Conservation (phyloP, 2,329 filamentous ascomycete genomes). For the Alternaria incomplexa region DNA sequence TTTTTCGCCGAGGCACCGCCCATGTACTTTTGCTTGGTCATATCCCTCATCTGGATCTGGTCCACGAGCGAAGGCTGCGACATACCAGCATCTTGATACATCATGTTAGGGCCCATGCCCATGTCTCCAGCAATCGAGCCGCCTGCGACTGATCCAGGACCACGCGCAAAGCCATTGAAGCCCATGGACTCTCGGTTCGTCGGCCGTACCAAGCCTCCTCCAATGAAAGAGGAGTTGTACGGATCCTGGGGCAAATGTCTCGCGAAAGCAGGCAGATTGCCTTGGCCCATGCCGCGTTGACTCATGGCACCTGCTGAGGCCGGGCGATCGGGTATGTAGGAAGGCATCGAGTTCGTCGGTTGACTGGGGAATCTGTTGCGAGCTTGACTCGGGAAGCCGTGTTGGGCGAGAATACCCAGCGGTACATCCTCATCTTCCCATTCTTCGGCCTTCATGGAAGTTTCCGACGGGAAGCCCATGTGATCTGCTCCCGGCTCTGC, state of each 20-base stretch:
- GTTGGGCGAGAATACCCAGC: slow-evolving; percentile 46
- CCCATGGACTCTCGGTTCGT: slow-evolving; percentile 46
- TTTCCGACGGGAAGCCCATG: slow-evolving; percentile 45
- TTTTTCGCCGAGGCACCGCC: slow-evolving; percentile 44
- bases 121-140: slow-evolving; percentile 32
- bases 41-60: slow-evolving; percentile 47
- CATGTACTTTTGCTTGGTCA: slow-evolving; percentile 45
- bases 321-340: slow-evolving; percentile 45
- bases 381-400: slow-evolving; percentile 43
- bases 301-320: slow-evolving; percentile 39
- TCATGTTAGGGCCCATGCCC: slow-evolving; percentile 24
- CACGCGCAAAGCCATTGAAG: slow-evolving; percentile 43
- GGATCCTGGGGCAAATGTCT: slow-evolving; percentile 45
- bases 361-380: slow-evolving; percentile 35
- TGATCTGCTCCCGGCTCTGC: slow-evolving; percentile 25
- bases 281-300: slow-evolving; percentile 21
- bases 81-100: slow-evolving; percentile 42
- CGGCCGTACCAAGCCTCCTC: slow-evolving; percentile 42
- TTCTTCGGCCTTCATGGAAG: slow-evolving; percentile 43
- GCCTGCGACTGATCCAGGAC: slow-evolving; percentile 43
- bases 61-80: slow-evolving; percentile 43
- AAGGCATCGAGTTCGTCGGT: slow-evolving; percentile 40
- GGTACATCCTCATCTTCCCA: slow-evolving; percentile 49
- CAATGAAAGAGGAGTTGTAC: slow-evolving; percentile 37
- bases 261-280: slow-evolving; percentile 43